Evolutionary conservation across 1,139 yeast species (phyloP), one percentile per base, ranked within the genome.

Genomic region (Kodamaea fungicola): DNA sequence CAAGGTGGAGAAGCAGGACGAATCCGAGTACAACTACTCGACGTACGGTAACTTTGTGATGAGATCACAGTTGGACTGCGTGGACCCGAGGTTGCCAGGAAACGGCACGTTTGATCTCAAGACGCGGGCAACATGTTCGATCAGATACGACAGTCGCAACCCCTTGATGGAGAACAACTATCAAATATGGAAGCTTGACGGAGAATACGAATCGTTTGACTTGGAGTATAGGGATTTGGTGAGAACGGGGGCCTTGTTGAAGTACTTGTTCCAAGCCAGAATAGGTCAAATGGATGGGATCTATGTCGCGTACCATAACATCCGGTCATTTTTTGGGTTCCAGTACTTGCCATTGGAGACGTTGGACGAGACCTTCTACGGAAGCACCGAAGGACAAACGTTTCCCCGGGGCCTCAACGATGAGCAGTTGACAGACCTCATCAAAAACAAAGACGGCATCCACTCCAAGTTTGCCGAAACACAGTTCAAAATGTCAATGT

Each of bases 221-320:
- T 67, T 90, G 25, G 98, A 92, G 52, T 73, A 75, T 55, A 71
- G 65, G 43, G 98, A 92, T 53, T 71, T 92, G 49, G 76, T 84
- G 9, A 66, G 86, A 41, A 77, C 92, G 2, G 75, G 74, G 1
- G 83, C 94, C 0, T 61, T 92, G 61, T 64, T 92, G 49, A 92
- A 92, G 59, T 92, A 90, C 54, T 75, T 87, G 8, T 70, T 90
- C 46, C 98, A 92, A 57, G 97, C 97, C 0, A 71, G 97, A 44
- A 85, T 92, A 33, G 98, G 98, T 2, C 81, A 85, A 50, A 92
- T 92, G 98, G 97, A 90, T 59, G 98, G 98, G 6, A 88, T 92
- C 4, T 89, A 86, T 49, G 71, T 92, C 19, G 96, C 96, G 0
- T 92, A 83, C 56, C 98, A 92, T 61, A 92, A 89, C 55, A 74